These are phyloP conservation scores for Fusarium metavorans DNA, from an alignment of 2,329 filamentous ascomycete species.

Conservation along the genomic window DNA sequence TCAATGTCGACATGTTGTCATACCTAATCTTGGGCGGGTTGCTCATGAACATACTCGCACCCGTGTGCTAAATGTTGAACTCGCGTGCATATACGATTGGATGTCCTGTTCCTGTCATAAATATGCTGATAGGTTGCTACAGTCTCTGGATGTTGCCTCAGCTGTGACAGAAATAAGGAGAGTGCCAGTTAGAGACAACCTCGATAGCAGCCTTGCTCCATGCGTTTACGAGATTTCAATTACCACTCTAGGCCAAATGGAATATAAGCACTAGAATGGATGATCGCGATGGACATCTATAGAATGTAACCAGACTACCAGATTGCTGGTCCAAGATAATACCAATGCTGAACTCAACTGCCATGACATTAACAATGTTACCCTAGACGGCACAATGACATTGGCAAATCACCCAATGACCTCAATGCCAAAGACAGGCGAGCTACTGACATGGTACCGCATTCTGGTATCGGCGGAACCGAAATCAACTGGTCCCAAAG, in stretches of 20 bases:
- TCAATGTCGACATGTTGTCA: neutral
- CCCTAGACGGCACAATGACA: neutral
- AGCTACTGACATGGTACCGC: neutral
- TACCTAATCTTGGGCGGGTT: neutral
- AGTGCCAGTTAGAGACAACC: neutral
- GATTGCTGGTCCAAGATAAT: neutral
- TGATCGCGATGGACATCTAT: neutral
- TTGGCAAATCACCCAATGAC: neutral
- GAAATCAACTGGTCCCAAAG: slow-evolving; percentile 17
- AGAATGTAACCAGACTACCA: neutral
- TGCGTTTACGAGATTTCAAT: neutral
- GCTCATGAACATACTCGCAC: neutral
- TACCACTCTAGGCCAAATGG: neutral
- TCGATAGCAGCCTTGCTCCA: neutral
- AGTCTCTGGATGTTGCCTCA: neutral
- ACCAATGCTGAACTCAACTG: neutral
- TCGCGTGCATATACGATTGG: no score
- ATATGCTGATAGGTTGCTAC: neutral
- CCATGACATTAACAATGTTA: neutral
- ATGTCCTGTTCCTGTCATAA: neutral
- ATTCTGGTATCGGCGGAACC: neutral
- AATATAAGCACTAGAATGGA: neutral
- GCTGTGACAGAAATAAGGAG: neutral
- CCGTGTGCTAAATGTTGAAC: neutral
- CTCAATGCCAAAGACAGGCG: neutral